Evolutionary conservation across 352 stramenopile species (phyloP).

Genomic region (Globisporangium canariense): DNA sequence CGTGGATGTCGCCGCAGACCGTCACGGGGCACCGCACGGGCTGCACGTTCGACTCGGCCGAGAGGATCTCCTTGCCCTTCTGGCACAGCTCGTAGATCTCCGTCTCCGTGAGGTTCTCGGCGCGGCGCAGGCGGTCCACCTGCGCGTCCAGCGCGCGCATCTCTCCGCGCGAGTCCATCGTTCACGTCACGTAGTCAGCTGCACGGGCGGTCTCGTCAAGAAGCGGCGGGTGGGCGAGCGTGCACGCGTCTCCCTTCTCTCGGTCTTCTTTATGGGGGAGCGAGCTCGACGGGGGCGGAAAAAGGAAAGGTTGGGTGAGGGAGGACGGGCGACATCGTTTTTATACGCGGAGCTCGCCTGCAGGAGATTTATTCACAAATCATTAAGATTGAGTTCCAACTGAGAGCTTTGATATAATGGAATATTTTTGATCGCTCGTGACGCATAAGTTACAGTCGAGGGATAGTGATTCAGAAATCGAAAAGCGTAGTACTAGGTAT

Average conservation of each 20-base stretch:
- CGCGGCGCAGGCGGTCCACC: constrained; percentile 76
- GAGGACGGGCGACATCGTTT: constrained; percentile 1
- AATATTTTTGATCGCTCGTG: no score
- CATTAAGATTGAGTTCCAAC: background rate
- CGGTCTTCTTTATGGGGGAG: constrained; percentile 2
- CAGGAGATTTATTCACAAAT: background rate
- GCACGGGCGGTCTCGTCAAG: background rate
- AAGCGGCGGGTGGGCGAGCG: background rate
- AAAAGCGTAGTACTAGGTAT: no score
- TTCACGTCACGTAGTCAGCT: background rate
- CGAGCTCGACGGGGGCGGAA: background rate
- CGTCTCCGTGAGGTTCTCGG: constrained; percentile 87
- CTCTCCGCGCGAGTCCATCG: constrained; percentile 72
- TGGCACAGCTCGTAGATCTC: constrained; percentile 89
- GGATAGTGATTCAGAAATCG: no score
- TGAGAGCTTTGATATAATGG: no score
- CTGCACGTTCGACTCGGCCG: constrained; percentile 84
- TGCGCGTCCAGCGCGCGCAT: constrained; percentile 87
- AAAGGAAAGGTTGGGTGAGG: constrained; percentile 1
- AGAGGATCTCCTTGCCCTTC: constrained; percentile 88
- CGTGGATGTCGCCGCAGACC: constrained; percentile 87
- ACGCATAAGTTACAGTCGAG: no score
- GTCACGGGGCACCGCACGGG: constrained; percentile 83
- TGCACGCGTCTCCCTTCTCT: background rate
- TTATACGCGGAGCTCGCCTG: background rate